Evolutionary conservation across 2,329 filamentous ascomycete species (phyloP), one percentile per base, ranked within the genome.

Genomic region (Epichloe sp.): DNA sequence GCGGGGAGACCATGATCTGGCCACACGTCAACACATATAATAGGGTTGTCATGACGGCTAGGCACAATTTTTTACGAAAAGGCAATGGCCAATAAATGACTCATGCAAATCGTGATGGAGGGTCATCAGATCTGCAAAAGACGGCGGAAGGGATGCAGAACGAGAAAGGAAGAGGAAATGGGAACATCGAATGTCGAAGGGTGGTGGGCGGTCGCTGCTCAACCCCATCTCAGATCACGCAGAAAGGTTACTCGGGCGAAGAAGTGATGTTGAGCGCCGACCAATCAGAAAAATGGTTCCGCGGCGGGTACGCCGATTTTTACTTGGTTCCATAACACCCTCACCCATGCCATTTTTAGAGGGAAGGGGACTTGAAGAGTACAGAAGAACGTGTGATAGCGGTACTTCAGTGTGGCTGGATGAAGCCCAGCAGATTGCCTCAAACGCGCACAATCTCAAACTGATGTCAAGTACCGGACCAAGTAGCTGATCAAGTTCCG

Each of bases 201-300:
- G 48, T 55, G 52, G 56, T 57, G 54, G 54, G 54, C 54, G 52
- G 54, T 56, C 51, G 52, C 52, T 47, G 51, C 51, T 54, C 55
- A 53, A 56, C 55, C 26, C 55, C 55, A 56, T 56, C 50, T 44
- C 52, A 57, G 63, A 66, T 66, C 63, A 65, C 59, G 64, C 57
- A 60, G 56, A 60, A 50, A 58, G 60, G 19, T 21, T 63, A 63
- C 62, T 60, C 58, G 57, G 64, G 61, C 59, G 56, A 57, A 57
- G 56, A 65, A 59, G 60, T 64, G 63, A 63, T 60, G 63, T 62
- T 58, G 60, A 56, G 36, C 46, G 52, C 57, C 48, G 61, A 57
- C 66, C 66, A 69, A 68, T 68, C 64, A 69, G 59, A 68, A 68
- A 68, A 66, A 59, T 63, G 63, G 60, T 60, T 63, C 60, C 60